Percentiles rank a stretch among this genome's conserved stretches.
These are phyloP conservation scores for Mycotypha africana DNA, from an alignment of 371 early-diverging fungal species.

Conservation along the genomic window DNA sequence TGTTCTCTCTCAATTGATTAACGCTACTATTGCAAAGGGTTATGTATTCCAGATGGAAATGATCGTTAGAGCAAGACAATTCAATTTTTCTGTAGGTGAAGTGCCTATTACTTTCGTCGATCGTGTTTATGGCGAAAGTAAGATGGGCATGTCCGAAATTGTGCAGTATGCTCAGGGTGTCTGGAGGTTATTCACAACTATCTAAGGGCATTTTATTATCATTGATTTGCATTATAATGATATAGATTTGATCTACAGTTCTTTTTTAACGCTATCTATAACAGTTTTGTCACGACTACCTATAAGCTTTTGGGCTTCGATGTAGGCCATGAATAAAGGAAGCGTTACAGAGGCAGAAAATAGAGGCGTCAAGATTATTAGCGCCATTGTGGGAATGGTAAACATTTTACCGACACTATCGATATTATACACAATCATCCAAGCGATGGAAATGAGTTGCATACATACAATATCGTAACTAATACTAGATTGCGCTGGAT, in stretches of 20 bases:
- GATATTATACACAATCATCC: conserved; percentile 22
- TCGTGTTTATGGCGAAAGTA: conserved; percentile 94
- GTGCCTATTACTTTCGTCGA: conserved; percentile 98
- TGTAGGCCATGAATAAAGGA: conserved; percentile 44
- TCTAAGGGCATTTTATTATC: conserved; percentile 28
- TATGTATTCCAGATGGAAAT: conserved; percentile 99
- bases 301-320: no score
- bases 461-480: conserved; percentile 32
- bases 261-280: no score
- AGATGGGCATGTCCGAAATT: conserved; percentile 94
- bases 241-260: no score
- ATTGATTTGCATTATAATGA: no score
- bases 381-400: conserved; percentile 4
- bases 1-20: conserved; percentile 81
- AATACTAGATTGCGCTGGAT: conserved; percentile 39
- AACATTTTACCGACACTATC: no score
- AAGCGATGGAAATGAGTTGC: conserved; percentile 19
- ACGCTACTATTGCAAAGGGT: conserved; percentile 88
- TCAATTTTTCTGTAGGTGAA: conserved; percentile 87
- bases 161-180: conserved; percentile 90
- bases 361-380: conserved; percentile 26
- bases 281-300: no score
- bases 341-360: conserved; percentile 44
- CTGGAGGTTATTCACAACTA: conserved; percentile 71
- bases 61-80: conserved; percentile 93